Evolutionary conservation across 2,329 filamentous ascomycete genomes (phyloP).

Genomic region (Whalleya microplaca): DNA sequence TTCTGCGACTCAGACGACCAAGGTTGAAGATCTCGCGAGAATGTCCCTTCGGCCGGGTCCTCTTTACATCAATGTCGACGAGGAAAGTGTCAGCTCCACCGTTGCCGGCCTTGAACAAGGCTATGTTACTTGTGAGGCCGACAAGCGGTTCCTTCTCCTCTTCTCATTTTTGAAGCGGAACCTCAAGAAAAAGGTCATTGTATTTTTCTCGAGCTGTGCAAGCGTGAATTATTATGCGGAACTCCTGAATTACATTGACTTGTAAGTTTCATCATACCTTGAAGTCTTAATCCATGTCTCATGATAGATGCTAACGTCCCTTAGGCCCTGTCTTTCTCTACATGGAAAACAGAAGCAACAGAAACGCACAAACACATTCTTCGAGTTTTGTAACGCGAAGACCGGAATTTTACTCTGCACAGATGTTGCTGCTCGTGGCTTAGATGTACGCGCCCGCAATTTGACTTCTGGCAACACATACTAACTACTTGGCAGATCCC

Average conservation of each 20-base stretch:
- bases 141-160: constrained; percentile 90
- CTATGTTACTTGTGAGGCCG: constrained; percentile 90
- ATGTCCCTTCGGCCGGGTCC: constrained; percentile 91
- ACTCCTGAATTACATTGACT: constrained; percentile 95
- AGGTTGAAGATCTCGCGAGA: constrained; percentile 93
- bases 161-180: constrained; percentile 91
- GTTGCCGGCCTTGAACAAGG: constrained; percentile 95
- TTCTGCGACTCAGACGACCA: constrained; percentile 96
- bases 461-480: background rate
- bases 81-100: constrained; percentile 85
- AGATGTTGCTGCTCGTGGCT: constrained; percentile 90
- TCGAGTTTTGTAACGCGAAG: constrained; percentile 85
- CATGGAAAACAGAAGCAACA: constrained; percentile 98
- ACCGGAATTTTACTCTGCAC: constrained; percentile 92
- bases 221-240: constrained; percentile 96
- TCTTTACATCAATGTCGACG: constrained; percentile 95
- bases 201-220: constrained; percentile 92
- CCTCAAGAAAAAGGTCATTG: constrained; percentile 95
- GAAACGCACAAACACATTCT: constrained; percentile 98
- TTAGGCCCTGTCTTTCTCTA: constrained; percentile 57
- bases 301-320: constrained; percentile 6
- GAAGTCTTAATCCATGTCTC: constrained; percentile 46
- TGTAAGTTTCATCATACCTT: constrained; percentile 77
- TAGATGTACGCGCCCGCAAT: constrained; percentile 67
- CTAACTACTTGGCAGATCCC: constrained; percentile 64